A percentile compares a stretch with the other conserved stretches of the same genome.
Evolutionary conservation across 139 green algal species (phyloP).

Genomic region (Chlamydomonas asymmetrica): DNA sequence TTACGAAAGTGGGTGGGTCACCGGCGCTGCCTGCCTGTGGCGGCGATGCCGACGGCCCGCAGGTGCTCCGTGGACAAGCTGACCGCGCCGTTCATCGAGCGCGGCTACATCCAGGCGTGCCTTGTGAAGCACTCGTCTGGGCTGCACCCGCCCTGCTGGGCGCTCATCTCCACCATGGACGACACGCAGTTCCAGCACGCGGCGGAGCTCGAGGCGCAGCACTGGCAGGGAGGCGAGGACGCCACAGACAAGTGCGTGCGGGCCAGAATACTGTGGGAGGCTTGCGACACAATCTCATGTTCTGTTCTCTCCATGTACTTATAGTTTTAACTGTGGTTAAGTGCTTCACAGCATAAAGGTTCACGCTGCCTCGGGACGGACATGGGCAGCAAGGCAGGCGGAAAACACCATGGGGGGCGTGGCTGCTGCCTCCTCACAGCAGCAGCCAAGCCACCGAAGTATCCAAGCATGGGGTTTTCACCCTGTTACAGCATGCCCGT

Average conservation of each 20-base stretch:
- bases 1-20: too few relatives aligned
- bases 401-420: too few relatives aligned
- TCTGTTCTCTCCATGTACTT: not conserved
- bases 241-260: not conserved
- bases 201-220: conserved; percentile 12
- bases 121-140: conserved; percentile 18
- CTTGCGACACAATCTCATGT: not conserved
- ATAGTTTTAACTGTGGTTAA: not conserved
- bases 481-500: too few relatives aligned
- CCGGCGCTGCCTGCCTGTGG: too few relatives aligned
- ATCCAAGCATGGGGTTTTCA: too few relatives aligned
- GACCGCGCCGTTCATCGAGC: conserved; percentile 26
- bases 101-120: conserved; percentile 32
- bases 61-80: too few relatives aligned
- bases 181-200: conserved; percentile 6
- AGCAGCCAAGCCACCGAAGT: too few relatives aligned
- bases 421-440: too few relatives aligned
- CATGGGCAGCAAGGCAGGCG: too few relatives aligned
- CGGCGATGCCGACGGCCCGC: too few relatives aligned
- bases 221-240: conserved; percentile 18
- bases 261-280: not conserved
- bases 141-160: conserved; percentile 40
- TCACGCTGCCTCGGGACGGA: not conserved
- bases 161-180: conserved; percentile 36
- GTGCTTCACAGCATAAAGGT: not conserved